Conservation (phyloP, 2,329 filamentous ascomycete species). For the Clonostachys rhizophaga region DNA sequence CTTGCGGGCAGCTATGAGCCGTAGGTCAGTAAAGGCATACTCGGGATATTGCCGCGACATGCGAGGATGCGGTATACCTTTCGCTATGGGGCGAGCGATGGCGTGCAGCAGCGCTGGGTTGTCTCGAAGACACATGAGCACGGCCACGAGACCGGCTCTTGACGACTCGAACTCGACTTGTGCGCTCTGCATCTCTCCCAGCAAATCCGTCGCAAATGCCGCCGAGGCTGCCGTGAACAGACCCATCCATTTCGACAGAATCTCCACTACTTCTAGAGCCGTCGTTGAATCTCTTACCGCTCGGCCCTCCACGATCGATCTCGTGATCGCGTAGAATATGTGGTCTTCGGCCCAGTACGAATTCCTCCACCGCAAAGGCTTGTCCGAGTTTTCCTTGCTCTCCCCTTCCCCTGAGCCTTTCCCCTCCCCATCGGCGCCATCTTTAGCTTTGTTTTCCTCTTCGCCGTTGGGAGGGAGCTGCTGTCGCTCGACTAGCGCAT, state of each 20-base stretch:
- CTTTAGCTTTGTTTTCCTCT: not conserved
- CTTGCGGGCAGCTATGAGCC: conserved; percentile 36
- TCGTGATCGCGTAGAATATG: conserved; percentile 88
- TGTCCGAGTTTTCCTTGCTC: conserved; percentile 7
- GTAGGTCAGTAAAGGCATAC: not conserved
- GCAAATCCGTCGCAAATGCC: conserved; percentile 41
- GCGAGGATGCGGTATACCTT: conserved; percentile 31
- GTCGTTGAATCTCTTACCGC: conserved; percentile 40
- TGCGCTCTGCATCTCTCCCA: conserved; percentile 32
- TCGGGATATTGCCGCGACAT: not conserved
- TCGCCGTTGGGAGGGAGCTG: conserved; percentile 5
- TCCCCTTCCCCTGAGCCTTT: conserved; percentile 9
- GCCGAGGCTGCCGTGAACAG: conserved; percentile 48
- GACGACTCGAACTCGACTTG: conserved; percentile 54
- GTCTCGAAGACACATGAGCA: conserved; percentile 58
- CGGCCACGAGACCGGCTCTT: conserved; percentile 58
- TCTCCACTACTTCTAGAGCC: conserved; percentile 42
- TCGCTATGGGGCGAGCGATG: conserved; percentile 46
- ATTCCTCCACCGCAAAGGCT: conserved; percentile 41
- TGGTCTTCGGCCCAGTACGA: conserved; percentile 74
- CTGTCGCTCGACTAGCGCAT: conserved; percentile 21
- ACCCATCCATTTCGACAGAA: conserved; percentile 54
- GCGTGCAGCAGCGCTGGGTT: conserved; percentile 49
- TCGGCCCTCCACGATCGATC: conserved; percentile 63
- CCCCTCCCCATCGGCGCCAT: not conserved